phyloP scores from a whole-genome alignment of 192 early-diverging fungal species.

The Gryganskiella cystojenkinii region DNA sequence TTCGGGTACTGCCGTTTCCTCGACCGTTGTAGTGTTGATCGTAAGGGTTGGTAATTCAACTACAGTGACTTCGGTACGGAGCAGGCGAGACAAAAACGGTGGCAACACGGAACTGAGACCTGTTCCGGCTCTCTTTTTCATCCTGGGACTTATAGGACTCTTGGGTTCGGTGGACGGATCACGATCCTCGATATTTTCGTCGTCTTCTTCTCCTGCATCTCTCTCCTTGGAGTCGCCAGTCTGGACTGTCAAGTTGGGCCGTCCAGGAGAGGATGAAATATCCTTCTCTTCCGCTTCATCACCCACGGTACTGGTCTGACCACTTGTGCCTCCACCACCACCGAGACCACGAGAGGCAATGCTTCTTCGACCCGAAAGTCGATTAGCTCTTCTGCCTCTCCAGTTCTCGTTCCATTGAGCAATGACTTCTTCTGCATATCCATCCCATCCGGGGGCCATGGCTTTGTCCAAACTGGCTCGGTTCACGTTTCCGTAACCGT shows the following conservation, averaged over 20 bases:
- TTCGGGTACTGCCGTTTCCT: constrained; percentile 14
- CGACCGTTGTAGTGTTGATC: constrained; percentile 46
- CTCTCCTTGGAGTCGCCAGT: neutral
- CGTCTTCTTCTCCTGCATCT: neutral
- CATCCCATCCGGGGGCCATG: constrained; percentile 30
- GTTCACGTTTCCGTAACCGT: neutral
- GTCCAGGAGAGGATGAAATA: too few relatives aligned
- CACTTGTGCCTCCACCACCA: neutral
- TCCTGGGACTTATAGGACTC: constrained; percentile 8
- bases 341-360: neutral
- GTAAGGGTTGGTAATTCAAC: constrained; percentile 39
- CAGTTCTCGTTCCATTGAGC: constrained; percentile 49
- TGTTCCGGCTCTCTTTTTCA: constrained; percentile 25
- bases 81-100: constrained; percentile 28
- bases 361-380: constrained; percentile 4
- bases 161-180: neutral
- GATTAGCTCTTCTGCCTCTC: constrained; percentile 22
- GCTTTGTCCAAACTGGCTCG: constrained; percentile 26
- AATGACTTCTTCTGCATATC: constrained; percentile 48
- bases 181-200: neutral
- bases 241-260: too few relatives aligned
- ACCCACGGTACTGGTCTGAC: neutral
- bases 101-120: constrained; percentile 30
- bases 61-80: constrained; percentile 39
- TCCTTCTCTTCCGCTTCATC: neutral